These are phyloP conservation scores for Gliomastix tumulicola DNA, from an alignment of 2,329 filamentous ascomycete genomes.

Conservation along the genomic window DNA sequence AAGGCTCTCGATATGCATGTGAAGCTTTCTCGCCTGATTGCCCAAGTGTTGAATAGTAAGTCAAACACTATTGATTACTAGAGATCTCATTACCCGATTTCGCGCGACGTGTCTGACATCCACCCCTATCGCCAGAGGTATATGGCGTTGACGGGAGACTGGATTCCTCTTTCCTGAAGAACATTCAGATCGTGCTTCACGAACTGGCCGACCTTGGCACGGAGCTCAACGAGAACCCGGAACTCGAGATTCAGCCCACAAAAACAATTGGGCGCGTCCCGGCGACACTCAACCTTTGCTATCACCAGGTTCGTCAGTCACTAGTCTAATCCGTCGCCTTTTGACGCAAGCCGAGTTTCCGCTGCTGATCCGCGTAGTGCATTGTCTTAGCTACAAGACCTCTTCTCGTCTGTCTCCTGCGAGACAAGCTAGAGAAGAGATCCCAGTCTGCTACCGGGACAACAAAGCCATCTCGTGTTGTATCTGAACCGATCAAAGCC, in stretches of 20 bases:
- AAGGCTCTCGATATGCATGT: not conserved
- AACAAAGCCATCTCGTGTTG: not conserved
- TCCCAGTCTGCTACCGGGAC: not conserved
- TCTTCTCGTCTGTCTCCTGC: not conserved
- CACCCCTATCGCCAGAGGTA: too few relatives aligned
- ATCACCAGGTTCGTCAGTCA: not conserved
- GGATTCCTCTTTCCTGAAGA: not conserved
- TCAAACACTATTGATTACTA: not conserved
- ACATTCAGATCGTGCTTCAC: not conserved
- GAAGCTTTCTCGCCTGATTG: not conserved
- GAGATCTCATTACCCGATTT: not conserved
- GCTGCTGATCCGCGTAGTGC: not conserved
- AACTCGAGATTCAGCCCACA: not conserved
- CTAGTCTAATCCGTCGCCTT: too few relatives aligned
- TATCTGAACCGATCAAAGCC: not conserved
- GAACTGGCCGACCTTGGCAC: not conserved
- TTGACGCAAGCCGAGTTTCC: not conserved
- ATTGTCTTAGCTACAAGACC: not conserved
- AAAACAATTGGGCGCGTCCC: not conserved
- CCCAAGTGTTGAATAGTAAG: not conserved
- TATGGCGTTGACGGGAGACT: not conserved
- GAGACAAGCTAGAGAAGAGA: not conserved
- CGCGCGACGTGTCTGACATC: not conserved
- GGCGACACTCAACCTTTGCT: not conserved
- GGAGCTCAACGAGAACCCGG: not conserved